Evolutionary conservation across 768 basidiomycete genomes (phyloP), one percentile per base, ranked within the genome.

Genomic region (Serendipita indica): DNA sequence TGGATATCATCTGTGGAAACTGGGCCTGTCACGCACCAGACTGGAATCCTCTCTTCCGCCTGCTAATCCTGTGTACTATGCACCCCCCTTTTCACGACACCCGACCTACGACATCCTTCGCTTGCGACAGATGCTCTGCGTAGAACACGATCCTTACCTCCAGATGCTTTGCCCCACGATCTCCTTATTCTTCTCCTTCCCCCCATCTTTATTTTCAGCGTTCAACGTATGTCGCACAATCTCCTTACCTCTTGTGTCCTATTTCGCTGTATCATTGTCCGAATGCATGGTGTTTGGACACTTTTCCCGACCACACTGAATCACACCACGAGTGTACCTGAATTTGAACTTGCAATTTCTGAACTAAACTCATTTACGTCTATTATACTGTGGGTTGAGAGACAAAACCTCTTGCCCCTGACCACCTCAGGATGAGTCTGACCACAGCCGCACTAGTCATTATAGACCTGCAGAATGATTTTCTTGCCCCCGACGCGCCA

Each of bases 381-480:
- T n/a, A 6, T 43, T 6, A n/a, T 43, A 18, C 7, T 43, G 27
- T n/a, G n/a, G n/a, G n/a, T n/a, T n/a, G n/a, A n/a, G n/a, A n/a
- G n/a, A n/a, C n/a, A n/a, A n/a, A n/a, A n/a, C n/a, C n/a, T 5
- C 41, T 43, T 43, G 41, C 5, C 37, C 37, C 13, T 12, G n/a
- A 7, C 41, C 7, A 18, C 41, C n/a, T 43, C 5, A n/a, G n/a
- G 5, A 43, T 43, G 41, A n/a, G n/a, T 43, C 7, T 18, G 5
- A 18, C 41, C 18, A 18, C 41, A n/a, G n/a, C 16, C 7, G 49
- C 49, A 20, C 25, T 54, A 4, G n/a, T 54, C 32, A 20, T 54
- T 28, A 54, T 54, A 4, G 49, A 54, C 32, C 49, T 54, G 20
- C 49, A 54, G 25, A 54, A 54, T 18, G 49, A 54, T 10, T 54